Conservation (phyloP, 305 asterid species). For the Fraxinus greggii region DNA sequence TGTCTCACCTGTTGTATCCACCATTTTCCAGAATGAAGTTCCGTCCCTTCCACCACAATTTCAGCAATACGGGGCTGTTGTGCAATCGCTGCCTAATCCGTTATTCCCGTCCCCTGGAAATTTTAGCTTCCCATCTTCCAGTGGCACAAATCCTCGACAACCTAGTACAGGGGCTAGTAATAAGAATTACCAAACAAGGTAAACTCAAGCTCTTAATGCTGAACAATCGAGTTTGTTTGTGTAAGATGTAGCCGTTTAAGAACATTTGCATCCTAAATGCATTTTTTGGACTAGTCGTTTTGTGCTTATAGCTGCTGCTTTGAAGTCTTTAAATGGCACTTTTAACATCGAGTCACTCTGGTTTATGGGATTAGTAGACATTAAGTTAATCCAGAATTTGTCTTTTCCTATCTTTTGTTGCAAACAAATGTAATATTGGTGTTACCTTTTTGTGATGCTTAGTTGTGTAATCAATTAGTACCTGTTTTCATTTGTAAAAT, state of each 20-base stretch:
- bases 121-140: slow-evolving; percentile 24
- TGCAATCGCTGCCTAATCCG: slow-evolving; percentile 27
- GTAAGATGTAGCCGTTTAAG: neutral
- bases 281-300: slow-evolving; percentile 16
- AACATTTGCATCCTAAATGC: slow-evolving; percentile 3
- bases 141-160: slow-evolving; percentile 32
- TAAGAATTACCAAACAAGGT: slow-evolving; percentile 37
- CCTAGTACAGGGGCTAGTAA: slow-evolving; percentile 35
- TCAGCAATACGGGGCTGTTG: slow-evolving; percentile 26
- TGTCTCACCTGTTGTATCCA: slow-evolving; percentile 29
- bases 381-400: neutral
- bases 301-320: slow-evolving; percentile 8
- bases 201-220: neutral
- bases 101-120: slow-evolving; percentile 31
- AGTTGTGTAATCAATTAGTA: neutral
- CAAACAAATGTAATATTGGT: neutral
- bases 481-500: neutral
- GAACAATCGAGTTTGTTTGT: neutral
- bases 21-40: slow-evolving; percentile 37
- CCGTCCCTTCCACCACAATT: slow-evolving; percentile 25
- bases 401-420: neutral
- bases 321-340: neutral
- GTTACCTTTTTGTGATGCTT: neutral
- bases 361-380: neutral
- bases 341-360: neutral